A percentile compares a stretch with the other conserved stretches of the same genome.
Evolutionary conservation across 495 filamentous ascomycete species (phyloP).

Genomic region (Entonaema liquescens): DNA sequence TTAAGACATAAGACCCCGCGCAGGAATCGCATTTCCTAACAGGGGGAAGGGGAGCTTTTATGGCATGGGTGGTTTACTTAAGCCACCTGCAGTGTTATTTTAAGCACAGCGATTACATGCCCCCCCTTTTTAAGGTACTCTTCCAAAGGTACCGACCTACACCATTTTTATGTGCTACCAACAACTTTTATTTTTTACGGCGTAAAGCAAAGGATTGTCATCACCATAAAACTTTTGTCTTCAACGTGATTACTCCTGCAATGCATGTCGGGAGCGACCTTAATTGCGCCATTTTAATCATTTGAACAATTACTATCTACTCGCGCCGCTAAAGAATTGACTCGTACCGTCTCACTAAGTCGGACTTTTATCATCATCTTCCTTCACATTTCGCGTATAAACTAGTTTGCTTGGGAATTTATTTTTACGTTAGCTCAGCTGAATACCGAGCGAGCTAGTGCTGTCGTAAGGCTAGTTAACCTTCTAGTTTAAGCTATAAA

Average conservation of each 20-base stretch:
- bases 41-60: not conserved
- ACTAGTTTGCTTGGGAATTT: not conserved
- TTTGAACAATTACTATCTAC: too few species aligned
- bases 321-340: too few species aligned
- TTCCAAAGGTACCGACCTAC: too few species aligned
- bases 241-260: too few species aligned
- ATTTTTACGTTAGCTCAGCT: not conserved
- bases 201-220: not conserved
- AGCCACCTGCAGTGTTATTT: too few species aligned
- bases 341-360: too few species aligned
- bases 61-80: not conserved
- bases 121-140: too few species aligned
- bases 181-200: not conserved
- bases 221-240: too few species aligned
- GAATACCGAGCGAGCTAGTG: not conserved
- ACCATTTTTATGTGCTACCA: not conserved
- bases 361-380: not conserved
- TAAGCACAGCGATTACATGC: too few species aligned
- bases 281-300: not conserved
- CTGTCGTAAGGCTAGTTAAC: not conserved
- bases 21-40: not conserved
- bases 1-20: not conserved
- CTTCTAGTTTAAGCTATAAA: not conserved
- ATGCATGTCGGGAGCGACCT: not conserved
- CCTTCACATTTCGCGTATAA: not conserved